Evolutionary conservation across 306 rosid genomes (phyloP).

Genomic region (Myrica gale): DNA sequence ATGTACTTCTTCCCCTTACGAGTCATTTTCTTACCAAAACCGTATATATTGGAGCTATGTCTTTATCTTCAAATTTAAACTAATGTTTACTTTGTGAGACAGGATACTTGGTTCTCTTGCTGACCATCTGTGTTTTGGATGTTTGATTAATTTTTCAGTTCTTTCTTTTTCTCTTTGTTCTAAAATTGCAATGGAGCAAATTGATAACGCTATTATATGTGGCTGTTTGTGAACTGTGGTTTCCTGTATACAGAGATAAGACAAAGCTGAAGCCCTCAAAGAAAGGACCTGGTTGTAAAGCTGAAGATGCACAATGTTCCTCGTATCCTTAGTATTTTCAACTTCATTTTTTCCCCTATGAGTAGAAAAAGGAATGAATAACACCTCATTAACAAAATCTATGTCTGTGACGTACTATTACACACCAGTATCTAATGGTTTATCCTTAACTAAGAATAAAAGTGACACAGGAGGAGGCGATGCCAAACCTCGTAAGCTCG

Average conservation of each 20-base stretch:
- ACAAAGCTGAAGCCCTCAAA: conserved; percentile 39
- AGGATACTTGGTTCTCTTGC: background rate
- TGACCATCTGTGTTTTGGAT: background rate
- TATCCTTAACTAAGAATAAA: conserved; percentile 50
- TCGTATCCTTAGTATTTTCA: conserved; percentile 64
- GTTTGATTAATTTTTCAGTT: background rate
- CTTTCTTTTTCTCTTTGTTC: background rate
- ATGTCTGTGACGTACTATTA: conserved; percentile 4
- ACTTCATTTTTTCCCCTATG: conserved; percentile 16
- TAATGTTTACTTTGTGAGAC: background rate
- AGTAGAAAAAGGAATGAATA: conserved; percentile 10
- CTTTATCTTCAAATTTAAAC: conserved; percentile 2
- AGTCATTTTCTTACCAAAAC: conserved; percentile 2
- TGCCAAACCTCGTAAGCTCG: conserved; percentile 51
- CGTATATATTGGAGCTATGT: background rate
- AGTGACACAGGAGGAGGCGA: conserved; percentile 65
- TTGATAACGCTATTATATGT: conserved; percentile 10
- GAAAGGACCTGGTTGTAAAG: conserved; percentile 43
- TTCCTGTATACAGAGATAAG: conserved; percentile 62
- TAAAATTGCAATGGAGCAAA: background rate
- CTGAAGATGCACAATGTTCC: conserved; percentile 59
- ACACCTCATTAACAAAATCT: conserved; percentile 9
- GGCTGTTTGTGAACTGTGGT: conserved; percentile 22
- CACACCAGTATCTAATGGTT: conserved; percentile 8
- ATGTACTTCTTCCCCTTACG: conserved; percentile 37